These are phyloP conservation scores for Hansenula sp. DNA, from an alignment of 1,139 yeast species.

Conservation along the genomic window DNA sequence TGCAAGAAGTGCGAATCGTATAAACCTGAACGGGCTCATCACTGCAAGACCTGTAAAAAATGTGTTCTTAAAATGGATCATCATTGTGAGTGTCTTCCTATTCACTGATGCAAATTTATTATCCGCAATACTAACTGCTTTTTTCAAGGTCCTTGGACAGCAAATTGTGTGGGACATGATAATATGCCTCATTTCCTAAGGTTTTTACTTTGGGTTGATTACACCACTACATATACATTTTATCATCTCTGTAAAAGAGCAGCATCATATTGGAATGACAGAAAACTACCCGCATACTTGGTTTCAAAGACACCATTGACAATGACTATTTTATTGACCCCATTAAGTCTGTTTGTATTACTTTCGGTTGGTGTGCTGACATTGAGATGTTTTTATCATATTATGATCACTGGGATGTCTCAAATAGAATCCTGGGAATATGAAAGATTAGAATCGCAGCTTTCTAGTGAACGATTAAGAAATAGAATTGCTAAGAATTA, in stretches of 20 bases:
- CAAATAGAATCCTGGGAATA: slow-evolving; percentile 92
- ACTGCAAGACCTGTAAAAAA: slow-evolving; percentile 57
- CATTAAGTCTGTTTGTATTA: slow-evolving; percentile 55
- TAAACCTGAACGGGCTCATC: slow-evolving; percentile 80
- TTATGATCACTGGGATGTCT: slow-evolving; percentile 67
- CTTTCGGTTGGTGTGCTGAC: slow-evolving; percentile 55
- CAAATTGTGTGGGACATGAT: slow-evolving; percentile 74
- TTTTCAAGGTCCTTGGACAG: slow-evolving; percentile 61
- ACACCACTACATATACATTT: slow-evolving; percentile 48
- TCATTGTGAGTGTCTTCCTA: slow-evolving; percentile 42
- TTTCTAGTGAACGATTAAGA: slow-evolving; percentile 52
- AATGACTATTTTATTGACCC: slow-evolving; percentile 51
- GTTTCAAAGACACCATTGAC: slow-evolving; percentile 49
- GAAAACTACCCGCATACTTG: slow-evolving; percentile 58
- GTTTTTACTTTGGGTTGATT: slow-evolving; percentile 64
- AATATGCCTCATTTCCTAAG: slow-evolving; percentile 84
- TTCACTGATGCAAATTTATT: not conserved
- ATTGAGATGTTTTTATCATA: slow-evolving; percentile 55
- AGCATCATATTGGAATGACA: slow-evolving; percentile 41
- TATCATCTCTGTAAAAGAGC: slow-evolving; percentile 40
- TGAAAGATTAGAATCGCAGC: slow-evolving; percentile 72
- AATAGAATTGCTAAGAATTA: slow-evolving; percentile 44
- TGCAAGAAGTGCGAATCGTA: slow-evolving; percentile 60
- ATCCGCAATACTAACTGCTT: slow-evolving; percentile 1
- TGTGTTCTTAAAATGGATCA: slow-evolving; percentile 84